Percentiles rank a stretch among this genome's conserved stretches.
Conservation (phyloP, 2,329 filamentous ascomycete genomes). For the Diaporthe caulivora region DNA sequence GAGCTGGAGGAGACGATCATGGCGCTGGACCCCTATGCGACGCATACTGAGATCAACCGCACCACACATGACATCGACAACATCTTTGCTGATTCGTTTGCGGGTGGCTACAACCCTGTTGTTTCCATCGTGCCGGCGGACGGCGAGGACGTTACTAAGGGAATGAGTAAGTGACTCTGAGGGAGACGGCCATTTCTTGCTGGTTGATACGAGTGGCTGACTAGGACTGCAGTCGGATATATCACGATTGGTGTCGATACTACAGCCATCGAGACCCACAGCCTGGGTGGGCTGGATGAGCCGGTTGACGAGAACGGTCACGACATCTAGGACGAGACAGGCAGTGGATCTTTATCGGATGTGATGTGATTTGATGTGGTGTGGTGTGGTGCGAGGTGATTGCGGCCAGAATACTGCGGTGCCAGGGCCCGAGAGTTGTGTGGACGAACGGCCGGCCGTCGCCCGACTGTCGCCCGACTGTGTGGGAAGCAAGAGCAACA, state of each 20-base stretch:
- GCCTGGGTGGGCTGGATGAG: constrained; percentile 11
- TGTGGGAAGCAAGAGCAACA: neutral
- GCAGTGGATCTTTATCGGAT: no score
- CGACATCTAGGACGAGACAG: no score
- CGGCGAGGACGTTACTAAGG: constrained; percentile 29
- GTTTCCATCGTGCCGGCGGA: constrained; percentile 26
- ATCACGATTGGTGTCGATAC: constrained; percentile 20
- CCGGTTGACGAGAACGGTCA: constrained; percentile 14
- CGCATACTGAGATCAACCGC: constrained; percentile 34
- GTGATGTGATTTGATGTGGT: neutral
- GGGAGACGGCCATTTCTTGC: no score
- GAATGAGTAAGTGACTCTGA: constrained; percentile 22
- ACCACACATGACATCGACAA: constrained; percentile 27
- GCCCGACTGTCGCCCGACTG: neutral
- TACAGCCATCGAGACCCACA: neutral
- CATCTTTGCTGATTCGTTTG: constrained; percentile 17
- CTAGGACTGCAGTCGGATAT: neutral
- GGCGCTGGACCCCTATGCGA: constrained; percentile 23
- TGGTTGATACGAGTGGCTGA: neutral
- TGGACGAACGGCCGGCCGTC: no score
- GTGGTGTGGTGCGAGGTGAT: neutral
- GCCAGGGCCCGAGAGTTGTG: no score
- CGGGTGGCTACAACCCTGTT: constrained; percentile 30
- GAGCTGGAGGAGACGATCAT: constrained; percentile 24
- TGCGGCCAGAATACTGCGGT: no score